Evolutionary conservation across 176 grass and related monocot species (phyloP), one percentile per base, ranked within the genome.

Genomic region (Aegilops bicornis): DNA sequence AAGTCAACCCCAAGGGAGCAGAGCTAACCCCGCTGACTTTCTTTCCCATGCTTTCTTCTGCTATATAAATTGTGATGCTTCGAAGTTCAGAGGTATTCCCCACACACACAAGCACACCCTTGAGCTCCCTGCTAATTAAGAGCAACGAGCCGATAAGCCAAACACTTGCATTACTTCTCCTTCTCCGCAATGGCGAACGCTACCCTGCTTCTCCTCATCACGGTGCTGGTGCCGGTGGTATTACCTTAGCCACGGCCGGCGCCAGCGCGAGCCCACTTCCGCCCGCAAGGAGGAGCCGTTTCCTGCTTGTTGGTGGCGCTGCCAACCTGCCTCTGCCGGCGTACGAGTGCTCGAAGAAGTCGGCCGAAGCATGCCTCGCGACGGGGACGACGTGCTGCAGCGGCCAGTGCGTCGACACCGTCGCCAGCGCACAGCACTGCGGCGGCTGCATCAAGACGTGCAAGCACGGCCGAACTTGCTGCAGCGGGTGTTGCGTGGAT

Each of bases 301-400:
- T 84, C 60, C 39, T 84, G 11, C 22, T 31, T 0, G 64, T 45
- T 48, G 25, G 25, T 3, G 30, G 4, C 37, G 70, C 71, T 64
- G 24, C 16, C 54, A 3, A 1, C 23, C 23, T 0, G 15, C 64
- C 29, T 33, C 29, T 68, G 2, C 30, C 64, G 6, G 16, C 12
- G 6, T 76, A 84, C 69, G 36, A 63, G 16, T 84, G 82, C 70
- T 64, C 70, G 24, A 75, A 84, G 70, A 84, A 84, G 20, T 84
- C 82, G 6, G 35, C 70, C 9, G 58, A 40, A 32, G 17, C 74
- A 20, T 90, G 89, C 72, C 85, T 69, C 30, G 76, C 25, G 12
- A 40, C 81, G 25, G 89, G 89, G 43, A 91, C 5, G 27, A 16
- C 64, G 27, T 66, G 64, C 64, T 66, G 64, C 64, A 12, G 13